These are phyloP conservation scores for Mrakiaceae sp. DNA, from an alignment of 1,284 basidiomycete species.

Conservation along the genomic window DNA sequence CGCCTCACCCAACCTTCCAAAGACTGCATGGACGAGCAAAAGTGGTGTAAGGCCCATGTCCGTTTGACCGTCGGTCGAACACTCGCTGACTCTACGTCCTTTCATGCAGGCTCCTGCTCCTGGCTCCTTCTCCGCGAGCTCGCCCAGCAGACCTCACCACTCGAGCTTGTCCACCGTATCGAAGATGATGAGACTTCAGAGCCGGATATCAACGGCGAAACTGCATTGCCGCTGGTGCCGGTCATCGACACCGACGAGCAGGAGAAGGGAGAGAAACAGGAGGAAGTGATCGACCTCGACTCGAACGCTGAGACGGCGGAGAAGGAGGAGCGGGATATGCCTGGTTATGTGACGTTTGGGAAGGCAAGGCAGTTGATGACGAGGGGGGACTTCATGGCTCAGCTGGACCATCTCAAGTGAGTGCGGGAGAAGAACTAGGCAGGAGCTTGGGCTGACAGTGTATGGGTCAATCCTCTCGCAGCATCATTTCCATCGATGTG, in stretches of 20 bases:
- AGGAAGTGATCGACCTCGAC: slow-evolving; percentile 19
- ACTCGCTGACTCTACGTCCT: no score
- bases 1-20: not conserved
- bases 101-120: slow-evolving; percentile 20
- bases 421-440: no score
- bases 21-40: slow-evolving; percentile 54
- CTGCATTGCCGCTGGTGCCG: slow-evolving; percentile 11
- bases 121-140: slow-evolving; percentile 29
- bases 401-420: slow-evolving; percentile 31
- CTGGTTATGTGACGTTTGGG: slow-evolving; percentile 11
- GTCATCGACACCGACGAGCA: slow-evolving; percentile 16
- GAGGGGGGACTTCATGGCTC: slow-evolving; percentile 62
- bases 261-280: not conserved
- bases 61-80: no score
- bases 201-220: slow-evolving; percentile 8
- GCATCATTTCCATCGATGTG: slow-evolving; percentile 69
- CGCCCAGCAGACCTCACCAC: slow-evolving; percentile 10
- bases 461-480: slow-evolving; percentile 22
- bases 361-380: slow-evolving; percentile 56
- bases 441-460: no score
- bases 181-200: slow-evolving; percentile 1
- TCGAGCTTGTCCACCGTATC: not conserved
- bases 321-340: not conserved
- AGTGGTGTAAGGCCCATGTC: slow-evolving; percentile 8
- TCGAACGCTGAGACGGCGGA: not conserved